Conservation (phyloP, 2,329 filamentous ascomycete genomes). For the Coleophoma eucalyptorum region DNA sequence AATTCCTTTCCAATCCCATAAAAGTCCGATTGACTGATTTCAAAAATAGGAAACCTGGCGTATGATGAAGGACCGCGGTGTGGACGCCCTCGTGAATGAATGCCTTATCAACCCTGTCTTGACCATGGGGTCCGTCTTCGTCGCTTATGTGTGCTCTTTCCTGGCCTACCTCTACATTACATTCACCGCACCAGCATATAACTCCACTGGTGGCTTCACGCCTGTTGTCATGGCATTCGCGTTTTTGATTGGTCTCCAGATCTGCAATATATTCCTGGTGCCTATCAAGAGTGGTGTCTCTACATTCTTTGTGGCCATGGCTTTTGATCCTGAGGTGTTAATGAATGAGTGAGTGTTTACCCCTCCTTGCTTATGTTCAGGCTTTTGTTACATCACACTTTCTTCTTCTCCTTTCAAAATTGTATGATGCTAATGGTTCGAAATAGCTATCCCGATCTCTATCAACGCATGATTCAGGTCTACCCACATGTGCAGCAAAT, state of each 20-base stretch:
- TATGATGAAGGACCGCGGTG: slow-evolving; percentile 88
- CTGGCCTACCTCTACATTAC: slow-evolving; percentile 83
- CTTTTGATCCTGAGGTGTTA: slow-evolving; percentile 69
- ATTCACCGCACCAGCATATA: slow-evolving; percentile 79
- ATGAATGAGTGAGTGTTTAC: slow-evolving; percentile 49
- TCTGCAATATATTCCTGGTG: slow-evolving; percentile 85
- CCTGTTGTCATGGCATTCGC: slow-evolving; percentile 78
- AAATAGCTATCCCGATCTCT: slow-evolving; percentile 67
- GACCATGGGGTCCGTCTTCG: slow-evolving; percentile 76
- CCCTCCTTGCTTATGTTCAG: not conserved
- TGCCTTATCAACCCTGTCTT: slow-evolving; percentile 45
- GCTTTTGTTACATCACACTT: no score
- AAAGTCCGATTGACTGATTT: not conserved
- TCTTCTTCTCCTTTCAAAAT: not conserved
- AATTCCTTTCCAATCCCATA: slow-evolving; percentile 21
- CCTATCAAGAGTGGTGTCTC: slow-evolving; percentile 86
- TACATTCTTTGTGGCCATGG: slow-evolving; percentile 81
- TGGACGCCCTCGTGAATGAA: slow-evolving; percentile 79
- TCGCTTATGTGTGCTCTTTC: slow-evolving; percentile 78
- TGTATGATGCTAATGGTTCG: not conserved
- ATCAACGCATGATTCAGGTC: slow-evolving; percentile 71
- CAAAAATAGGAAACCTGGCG: slow-evolving; percentile 29
- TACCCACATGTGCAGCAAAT: slow-evolving; percentile 82
- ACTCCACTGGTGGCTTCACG: slow-evolving; percentile 63
- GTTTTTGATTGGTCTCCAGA: slow-evolving; percentile 86